These are phyloP conservation scores for Kodamaea hsintzibuensis DNA, from an alignment of 805 yeast genomes.

Conservation along the genomic window DNA sequence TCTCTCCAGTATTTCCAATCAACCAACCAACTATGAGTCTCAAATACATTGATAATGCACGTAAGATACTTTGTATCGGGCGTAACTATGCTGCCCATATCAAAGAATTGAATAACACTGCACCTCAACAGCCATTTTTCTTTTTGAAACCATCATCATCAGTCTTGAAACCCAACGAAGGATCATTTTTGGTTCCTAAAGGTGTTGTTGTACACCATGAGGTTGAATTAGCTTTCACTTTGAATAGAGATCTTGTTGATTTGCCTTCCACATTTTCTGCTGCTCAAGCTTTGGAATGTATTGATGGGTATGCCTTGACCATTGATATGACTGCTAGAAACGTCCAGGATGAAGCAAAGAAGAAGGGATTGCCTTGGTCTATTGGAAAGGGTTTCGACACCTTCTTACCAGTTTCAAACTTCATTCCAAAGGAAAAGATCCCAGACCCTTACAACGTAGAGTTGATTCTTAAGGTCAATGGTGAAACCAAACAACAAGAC, in stretches of 20 bases:
- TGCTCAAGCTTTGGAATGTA: conserved; percentile 70
- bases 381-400: conserved; percentile 97
- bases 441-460: conserved; percentile 73
- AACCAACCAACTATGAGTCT: conserved; percentile 19
- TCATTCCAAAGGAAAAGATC: conserved; percentile 65
- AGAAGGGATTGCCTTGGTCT: conserved; percentile 94
- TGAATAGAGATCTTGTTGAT: conserved; percentile 65
- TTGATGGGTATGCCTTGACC: conserved; percentile 86
- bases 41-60: conserved; percentile 58
- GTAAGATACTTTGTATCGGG: conserved; percentile 91
- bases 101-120: conserved; percentile 78
- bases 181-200: conserved; percentile 80
- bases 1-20: background rate
- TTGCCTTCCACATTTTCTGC: conserved; percentile 59
- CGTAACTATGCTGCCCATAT: conserved; percentile 97
- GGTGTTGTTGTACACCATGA: conserved; percentile 88
- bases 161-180: conserved; percentile 56
- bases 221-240: conserved; percentile 81
- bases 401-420: conserved; percentile 80
- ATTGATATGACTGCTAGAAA: conserved; percentile 95
- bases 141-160: conserved; percentile 88
- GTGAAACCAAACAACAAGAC: conserved; percentile 69
- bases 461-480: conserved; percentile 68
- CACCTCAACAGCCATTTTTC: conserved; percentile 87
- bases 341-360: conserved; percentile 92